Base-by-base conservation (phyloP, 306 rosid genomes). In the Potentilla sterilis region DNA sequence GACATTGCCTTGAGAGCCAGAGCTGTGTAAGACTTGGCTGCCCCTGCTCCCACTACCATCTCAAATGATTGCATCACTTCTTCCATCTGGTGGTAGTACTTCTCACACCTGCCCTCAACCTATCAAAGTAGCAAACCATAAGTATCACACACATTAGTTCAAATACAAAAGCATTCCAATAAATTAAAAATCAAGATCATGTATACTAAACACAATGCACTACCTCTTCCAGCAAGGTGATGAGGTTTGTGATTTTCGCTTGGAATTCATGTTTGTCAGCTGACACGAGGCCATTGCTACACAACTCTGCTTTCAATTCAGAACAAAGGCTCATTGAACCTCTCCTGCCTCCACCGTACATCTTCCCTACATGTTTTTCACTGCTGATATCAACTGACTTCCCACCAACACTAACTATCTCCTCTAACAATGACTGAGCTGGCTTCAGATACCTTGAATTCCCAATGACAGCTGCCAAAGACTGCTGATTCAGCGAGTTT, bases 1-100 rank as follows among this genome's bases (percentile, higher is more conserved):
- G 96, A 88, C 96, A 92, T 92, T 76, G 97, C 97, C 34, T 89
- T 87, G 18, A 89, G 97, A 77, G 96, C 97, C 62, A 92, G 69
- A 49, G 89, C 92, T 78, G 96, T 89, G 76, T 92, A 92, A 70
- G 82, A 83, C 72, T 86, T 92, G 0, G 97, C 96, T 69, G 96
- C 84, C 9, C 96, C 96, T 38, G 69, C 24, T 35, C 97, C 97
- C 5, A 92, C 92, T 77, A 89, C 84, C 82, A 81, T 77, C 66
- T 92, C 96, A 80, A 92, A 92, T 6, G 90, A 83, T 18, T 86
- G 65, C 73, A 83, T 88, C 59, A 84, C 88, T 73, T 88, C 93
- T 68, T 86, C 90, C 97, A 92, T 84, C 85, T 92, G 92, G 77
- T 86, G 91, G 62, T 83, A 88, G 83, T 92, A 92, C 84, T 84